Conservation (phyloP, 176 grass and related monocot species). For the Lolium multiflorum region DNA sequence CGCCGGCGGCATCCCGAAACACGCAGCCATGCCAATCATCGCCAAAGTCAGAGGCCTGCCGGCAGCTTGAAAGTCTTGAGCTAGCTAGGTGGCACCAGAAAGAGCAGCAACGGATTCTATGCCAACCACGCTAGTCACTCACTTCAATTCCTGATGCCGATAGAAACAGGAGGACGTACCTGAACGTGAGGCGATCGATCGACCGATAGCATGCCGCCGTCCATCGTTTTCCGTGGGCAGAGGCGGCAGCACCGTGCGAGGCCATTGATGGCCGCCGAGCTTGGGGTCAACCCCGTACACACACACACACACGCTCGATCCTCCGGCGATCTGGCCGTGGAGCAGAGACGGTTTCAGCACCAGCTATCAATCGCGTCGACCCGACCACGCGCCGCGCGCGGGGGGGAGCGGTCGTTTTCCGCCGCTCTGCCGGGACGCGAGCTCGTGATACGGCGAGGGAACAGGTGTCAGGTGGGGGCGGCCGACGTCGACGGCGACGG, state of each 20-base stretch:
- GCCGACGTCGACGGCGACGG: neutral
- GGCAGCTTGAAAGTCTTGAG: slow-evolving; percentile 9
- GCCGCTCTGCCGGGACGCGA: neutral
- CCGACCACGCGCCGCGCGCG: neutral
- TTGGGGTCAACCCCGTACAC: slow-evolving; percentile 35
- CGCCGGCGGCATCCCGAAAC: slow-evolving; percentile 3
- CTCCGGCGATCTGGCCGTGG: neutral
- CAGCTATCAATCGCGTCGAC: neutral
- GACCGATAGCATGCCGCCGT: too few relatives aligned
- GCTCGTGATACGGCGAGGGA: neutral
- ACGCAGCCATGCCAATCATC: neutral
- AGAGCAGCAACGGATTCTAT: neutral
- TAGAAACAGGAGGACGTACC: neutral
- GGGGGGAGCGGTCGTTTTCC: neutral
- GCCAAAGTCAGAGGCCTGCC: slow-evolving; percentile 38
- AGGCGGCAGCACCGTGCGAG: slow-evolving; percentile 7
- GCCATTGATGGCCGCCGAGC: slow-evolving; percentile 39
- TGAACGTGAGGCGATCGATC: neutral
- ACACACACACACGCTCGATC: slow-evolving; percentile 16
- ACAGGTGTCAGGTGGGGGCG: neutral
- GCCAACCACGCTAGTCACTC: too few relatives aligned
- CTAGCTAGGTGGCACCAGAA: slow-evolving; percentile 16
- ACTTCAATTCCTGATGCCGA: neutral
- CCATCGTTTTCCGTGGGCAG: slow-evolving; percentile 38
- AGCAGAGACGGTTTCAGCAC: neutral